Conservation (phyloP, 768 basidiomycete species). For the Mycena belliarum region DNA sequence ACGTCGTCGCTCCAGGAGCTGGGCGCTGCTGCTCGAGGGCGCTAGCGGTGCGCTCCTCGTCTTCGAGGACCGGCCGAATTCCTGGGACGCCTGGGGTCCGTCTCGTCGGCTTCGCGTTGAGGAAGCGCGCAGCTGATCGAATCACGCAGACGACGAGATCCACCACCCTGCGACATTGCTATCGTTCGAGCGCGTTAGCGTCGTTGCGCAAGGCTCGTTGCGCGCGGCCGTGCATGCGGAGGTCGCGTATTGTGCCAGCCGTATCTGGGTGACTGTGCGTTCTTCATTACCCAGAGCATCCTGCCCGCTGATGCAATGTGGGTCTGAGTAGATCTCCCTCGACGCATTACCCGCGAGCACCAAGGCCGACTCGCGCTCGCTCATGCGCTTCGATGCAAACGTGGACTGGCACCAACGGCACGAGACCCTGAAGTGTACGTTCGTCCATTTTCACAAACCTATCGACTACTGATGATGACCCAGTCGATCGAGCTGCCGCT, state of each 20-base stretch:
- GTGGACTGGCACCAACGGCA: constrained; percentile 93
- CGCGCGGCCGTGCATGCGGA: constrained; percentile 71
- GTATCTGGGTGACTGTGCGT: constrained; percentile 69
- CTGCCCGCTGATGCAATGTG: not conserved
- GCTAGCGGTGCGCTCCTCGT: constrained; percentile 84
- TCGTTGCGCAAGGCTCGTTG: constrained; percentile 79
- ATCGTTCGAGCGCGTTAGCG: constrained; percentile 64
- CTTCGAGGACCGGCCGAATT: constrained; percentile 87
- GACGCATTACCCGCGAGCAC: constrained; percentile 72
- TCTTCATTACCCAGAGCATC: not conserved
- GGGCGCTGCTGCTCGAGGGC: constrained; percentile 79
- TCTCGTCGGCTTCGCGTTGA: not conserved
- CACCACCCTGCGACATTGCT: constrained; percentile 48
- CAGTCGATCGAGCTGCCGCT: constrained; percentile 92
- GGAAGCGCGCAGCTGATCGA: not conserved
- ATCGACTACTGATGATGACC: not conserved
- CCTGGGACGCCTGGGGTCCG: constrained; percentile 88
- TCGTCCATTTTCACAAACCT: not conserved
- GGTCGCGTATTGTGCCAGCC: constrained; percentile 75
- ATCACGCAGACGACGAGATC: constrained; percentile 67
- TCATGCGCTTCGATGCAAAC: constrained; percentile 79
- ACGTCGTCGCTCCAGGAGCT: constrained; percentile 30
- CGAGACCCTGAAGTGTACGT: constrained; percentile 82
- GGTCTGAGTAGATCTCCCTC: constrained; percentile 72
- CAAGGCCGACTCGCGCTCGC: constrained; percentile 66